These are phyloP conservation scores for Paramecium tetraurelia DNA, from an alignment of 73 alveolate genomes.

Conservation along the genomic window DNA sequence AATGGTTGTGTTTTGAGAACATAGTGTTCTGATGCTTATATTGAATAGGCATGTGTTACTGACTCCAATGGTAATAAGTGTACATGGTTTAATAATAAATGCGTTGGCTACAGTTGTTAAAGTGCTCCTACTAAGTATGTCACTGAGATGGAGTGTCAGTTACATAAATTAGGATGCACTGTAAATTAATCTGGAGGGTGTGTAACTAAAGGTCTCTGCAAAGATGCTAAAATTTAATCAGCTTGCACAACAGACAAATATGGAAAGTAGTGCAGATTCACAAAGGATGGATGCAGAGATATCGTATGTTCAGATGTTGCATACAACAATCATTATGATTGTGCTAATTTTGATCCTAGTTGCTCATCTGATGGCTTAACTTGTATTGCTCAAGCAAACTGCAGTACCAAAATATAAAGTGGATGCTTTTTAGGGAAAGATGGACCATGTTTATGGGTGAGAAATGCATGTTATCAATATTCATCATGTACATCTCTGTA, in stretches of 20 bases:
- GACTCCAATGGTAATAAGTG: constrained; percentile 1
- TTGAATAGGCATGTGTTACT: neutral
- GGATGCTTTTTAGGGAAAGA: constrained; percentile 20
- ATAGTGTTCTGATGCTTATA: neutral
- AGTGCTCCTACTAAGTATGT: neutral
- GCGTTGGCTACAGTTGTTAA: constrained; percentile 7
- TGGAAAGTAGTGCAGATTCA: neutral
- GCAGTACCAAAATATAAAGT: neutral
- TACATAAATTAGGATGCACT: constrained; percentile 2
- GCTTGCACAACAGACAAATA: constrained; percentile 43
- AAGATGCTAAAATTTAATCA: constrained; percentile 22
- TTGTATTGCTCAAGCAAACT: neutral
- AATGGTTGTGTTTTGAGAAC: neutral
- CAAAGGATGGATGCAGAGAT: constrained; percentile 32
- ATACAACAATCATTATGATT: neutral
- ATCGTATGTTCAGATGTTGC: neutral
- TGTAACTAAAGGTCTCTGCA: neutral
- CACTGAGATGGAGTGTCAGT: neutral
- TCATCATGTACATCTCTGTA: neutral
- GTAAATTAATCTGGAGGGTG: constrained; percentile 38
- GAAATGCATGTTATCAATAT: constrained; percentile 8
- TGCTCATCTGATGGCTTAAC: constrained; percentile 9
- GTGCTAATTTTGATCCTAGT: neutral
- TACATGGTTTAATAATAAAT: constrained; percentile 15
- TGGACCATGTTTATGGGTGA: constrained; percentile 48